These are phyloP conservation scores for Corynascus novoguineensis DNA, from an alignment of 495 filamentous ascomycete species.

Conservation along the genomic window DNA sequence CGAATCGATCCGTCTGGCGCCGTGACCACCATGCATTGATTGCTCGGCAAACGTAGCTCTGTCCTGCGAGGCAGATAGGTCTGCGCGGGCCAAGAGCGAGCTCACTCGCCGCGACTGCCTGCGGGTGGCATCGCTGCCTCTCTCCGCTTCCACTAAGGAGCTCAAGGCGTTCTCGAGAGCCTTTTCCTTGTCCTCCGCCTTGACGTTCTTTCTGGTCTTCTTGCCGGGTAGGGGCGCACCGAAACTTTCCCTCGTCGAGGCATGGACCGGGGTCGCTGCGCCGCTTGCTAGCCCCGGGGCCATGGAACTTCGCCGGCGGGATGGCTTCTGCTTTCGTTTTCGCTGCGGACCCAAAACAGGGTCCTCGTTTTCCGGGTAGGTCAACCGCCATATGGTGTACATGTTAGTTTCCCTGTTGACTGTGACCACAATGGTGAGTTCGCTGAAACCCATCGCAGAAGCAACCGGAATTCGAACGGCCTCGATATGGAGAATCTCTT, in stretches of 20 bases:
- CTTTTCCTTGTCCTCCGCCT: slow-evolving; percentile 48
- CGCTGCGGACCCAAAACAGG: slow-evolving; percentile 46
- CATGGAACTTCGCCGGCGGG: slow-evolving; percentile 77
- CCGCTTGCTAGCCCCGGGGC: slow-evolving; percentile 72
- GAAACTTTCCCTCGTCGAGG: slow-evolving; percentile 46
- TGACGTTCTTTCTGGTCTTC: slow-evolving; percentile 40
- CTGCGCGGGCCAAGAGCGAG: slow-evolving; percentile 84
- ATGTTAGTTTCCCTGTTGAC: slow-evolving; percentile 63
- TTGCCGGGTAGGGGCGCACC: slow-evolving; percentile 43
- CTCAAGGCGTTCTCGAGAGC: slow-evolving; percentile 50
- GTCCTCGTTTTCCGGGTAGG: slow-evolving; percentile 57
- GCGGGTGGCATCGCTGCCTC: slow-evolving; percentile 55
- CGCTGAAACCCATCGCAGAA: slow-evolving; percentile 13
- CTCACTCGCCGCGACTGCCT: slow-evolving; percentile 84
- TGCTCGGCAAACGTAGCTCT: slow-evolving; percentile 69
- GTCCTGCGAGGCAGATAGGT: slow-evolving; percentile 73
- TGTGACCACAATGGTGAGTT: slow-evolving; percentile 75
- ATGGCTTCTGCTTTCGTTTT: slow-evolving; percentile 47
- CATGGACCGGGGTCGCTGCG: slow-evolving; percentile 67
- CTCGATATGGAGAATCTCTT: slow-evolving; percentile 74
- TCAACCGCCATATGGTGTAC: slow-evolving; percentile 74
- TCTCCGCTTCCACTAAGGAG: slow-evolving; percentile 77
- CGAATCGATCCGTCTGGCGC: slow-evolving; percentile 58
- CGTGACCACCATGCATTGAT: slow-evolving; percentile 46
- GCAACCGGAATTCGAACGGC: slow-evolving; percentile 22